Evolutionary conservation across 306 rosid genomes (phyloP).

Genomic region (Hylodesmum podocarpum): DNA sequence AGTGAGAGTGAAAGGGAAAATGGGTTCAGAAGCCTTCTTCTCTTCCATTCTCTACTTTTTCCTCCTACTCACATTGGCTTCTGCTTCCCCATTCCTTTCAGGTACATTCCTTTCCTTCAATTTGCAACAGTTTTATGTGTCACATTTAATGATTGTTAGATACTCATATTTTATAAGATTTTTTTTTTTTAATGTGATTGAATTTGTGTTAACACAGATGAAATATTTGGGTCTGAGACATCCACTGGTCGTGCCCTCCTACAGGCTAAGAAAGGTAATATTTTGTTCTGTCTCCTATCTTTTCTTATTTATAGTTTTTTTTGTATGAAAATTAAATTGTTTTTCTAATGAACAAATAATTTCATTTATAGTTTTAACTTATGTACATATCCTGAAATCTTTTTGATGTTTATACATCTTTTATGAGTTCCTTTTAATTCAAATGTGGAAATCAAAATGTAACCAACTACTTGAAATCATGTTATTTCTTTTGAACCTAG

Average conservation of each 20-base stretch:
- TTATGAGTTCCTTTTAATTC: not conserved
- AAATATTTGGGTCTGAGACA: constrained; percentile 38
- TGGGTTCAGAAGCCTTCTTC: constrained; percentile 52
- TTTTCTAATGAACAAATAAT: too few species aligned
- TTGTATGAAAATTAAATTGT: too few species aligned
- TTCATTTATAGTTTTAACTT: not conserved
- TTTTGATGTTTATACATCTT: not conserved
- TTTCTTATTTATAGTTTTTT: not conserved
- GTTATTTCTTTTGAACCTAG: not conserved
- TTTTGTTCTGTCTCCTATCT: not conserved
- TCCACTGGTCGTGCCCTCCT: constrained; percentile 70
- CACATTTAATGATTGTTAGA: not conserved
- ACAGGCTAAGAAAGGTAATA: constrained; percentile 64
- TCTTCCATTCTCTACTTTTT: constrained; percentile 44
- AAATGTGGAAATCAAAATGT: not conserved
- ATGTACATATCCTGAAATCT: not conserved
- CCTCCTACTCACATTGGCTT: constrained; percentile 44
- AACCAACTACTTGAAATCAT: not conserved
- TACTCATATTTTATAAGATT: not conserved
- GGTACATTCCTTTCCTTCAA: constrained; percentile 30
- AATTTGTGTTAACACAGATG: constrained; percentile 44
- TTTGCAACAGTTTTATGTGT: not conserved
- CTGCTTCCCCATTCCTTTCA: constrained; percentile 55
- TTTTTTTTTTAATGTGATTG: not conserved
- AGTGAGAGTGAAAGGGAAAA: constrained; percentile 46